A percentile compares a stretch with the other conserved stretches of the same genome.
Evolutionary conservation across 495 filamentous ascomycete genomes (phyloP).

Genomic region (Glarea lozoyensis): DNA sequence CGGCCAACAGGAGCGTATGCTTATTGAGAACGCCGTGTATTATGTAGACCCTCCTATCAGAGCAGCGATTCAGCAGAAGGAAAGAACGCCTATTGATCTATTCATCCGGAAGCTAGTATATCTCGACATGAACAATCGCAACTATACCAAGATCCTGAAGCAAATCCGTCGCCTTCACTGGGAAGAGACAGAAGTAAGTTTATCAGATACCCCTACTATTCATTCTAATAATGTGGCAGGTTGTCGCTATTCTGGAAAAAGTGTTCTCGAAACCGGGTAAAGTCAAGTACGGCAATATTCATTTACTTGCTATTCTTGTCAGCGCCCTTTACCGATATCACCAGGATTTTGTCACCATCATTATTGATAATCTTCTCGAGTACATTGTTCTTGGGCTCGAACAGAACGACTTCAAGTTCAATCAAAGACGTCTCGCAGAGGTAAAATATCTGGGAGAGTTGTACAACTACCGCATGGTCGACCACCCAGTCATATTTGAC

Average conservation of each 20-base stretch:
- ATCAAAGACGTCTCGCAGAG: constrained; percentile 90
- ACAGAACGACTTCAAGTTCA: constrained; percentile 95
- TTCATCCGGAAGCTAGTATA: constrained; percentile 91
- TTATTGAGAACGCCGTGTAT: constrained; percentile 97
- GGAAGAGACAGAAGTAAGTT: constrained; percentile 74
- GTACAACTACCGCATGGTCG: constrained; percentile 96
- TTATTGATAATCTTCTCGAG: constrained; percentile 87
- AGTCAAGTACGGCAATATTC: constrained; percentile 95
- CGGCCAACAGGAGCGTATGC: constrained; percentile 92
- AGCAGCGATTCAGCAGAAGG: constrained; percentile 91
- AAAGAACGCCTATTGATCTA: constrained; percentile 84
- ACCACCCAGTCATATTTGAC: constrained; percentile 93
- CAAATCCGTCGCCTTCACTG: constrained; percentile 93
- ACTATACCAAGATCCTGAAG: constrained; percentile 85
- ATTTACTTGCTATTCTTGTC: constrained; percentile 87
- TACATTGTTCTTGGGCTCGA: constrained; percentile 83
- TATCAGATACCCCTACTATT: neutral
- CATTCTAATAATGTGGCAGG: constrained; percentile 26
- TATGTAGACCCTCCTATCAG: constrained; percentile 94
- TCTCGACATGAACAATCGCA: constrained; percentile 84
- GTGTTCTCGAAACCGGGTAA: constrained; percentile 94
- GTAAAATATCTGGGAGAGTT: constrained; percentile 96
- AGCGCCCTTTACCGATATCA: constrained; percentile 86
- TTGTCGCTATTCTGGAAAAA: constrained; percentile 77
- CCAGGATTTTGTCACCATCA: constrained; percentile 73